A percentile compares a stretch with the other conserved stretches of the same genome.
Evolutionary conservation across 1,139 yeast species (phyloP).

Genomic region (Blastobotrys raffinosifermentans): DNA sequence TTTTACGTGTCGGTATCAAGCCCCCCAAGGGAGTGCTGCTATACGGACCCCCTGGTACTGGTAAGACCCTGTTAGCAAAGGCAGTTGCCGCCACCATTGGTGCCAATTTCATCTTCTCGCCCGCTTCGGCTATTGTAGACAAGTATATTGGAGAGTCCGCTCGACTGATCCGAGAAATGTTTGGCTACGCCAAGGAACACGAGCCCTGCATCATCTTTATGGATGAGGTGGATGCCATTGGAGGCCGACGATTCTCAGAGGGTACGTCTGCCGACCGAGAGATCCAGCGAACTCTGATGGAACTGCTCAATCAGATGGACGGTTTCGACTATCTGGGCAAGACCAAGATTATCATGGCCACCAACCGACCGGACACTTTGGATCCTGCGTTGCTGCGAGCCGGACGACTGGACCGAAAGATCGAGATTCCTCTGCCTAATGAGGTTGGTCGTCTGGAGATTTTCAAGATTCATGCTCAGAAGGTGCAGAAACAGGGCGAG

Average conservation of each 20-base stretch:
- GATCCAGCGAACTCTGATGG: constrained; percentile 98
- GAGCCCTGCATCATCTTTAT: constrained; percentile 98
- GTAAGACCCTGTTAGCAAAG: constrained; percentile 90
- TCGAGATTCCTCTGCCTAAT: constrained; percentile 93
- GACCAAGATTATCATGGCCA: constrained; percentile 98
- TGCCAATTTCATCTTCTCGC: constrained; percentile 94
- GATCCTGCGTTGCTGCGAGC: constrained; percentile 99
- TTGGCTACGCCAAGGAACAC: constrained; percentile 95
- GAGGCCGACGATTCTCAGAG: constrained; percentile 96
- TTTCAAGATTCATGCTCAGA: constrained; percentile 86
- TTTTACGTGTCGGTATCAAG: constrained; percentile 91
- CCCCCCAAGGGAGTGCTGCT: constrained; percentile 97
- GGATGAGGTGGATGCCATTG: constrained; percentile 99
- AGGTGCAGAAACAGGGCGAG: constrained; percentile 88
- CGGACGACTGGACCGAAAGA: constrained; percentile 95
- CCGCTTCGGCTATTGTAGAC: constrained; percentile 97
- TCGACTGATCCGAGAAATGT: constrained; percentile 95
- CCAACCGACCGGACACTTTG: constrained; percentile 95
- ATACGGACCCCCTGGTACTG: constrained; percentile 99
- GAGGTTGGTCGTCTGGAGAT: constrained; percentile 94
- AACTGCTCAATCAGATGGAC: constrained; percentile 95
- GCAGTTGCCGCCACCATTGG: constrained; percentile 99
- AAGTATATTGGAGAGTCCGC: constrained; percentile 99
- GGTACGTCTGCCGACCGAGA: constrained; percentile 99
- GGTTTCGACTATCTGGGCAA: constrained; percentile 97